Conservation (phyloP, 1,284 basidiomycete species). For the Naganishia sp. region DNA sequence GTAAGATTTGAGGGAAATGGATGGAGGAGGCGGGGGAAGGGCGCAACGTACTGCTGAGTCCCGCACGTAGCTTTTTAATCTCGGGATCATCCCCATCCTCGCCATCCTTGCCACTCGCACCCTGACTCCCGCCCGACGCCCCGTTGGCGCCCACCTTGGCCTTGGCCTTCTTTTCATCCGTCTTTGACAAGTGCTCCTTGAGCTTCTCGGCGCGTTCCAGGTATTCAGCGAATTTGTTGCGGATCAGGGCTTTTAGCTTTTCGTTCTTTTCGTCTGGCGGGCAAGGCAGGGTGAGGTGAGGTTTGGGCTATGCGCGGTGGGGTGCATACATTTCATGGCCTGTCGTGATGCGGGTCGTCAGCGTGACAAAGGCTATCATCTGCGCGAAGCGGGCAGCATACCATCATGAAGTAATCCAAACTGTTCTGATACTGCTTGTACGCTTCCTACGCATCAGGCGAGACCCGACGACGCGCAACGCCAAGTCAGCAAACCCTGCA, state of each 20-base stretch:
- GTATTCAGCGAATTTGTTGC: slow-evolving; percentile 88
- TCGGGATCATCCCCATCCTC: slow-evolving; percentile 78
- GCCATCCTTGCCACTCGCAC: slow-evolving; percentile 61
- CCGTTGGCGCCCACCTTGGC: slow-evolving; percentile 77
- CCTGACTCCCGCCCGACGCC: slow-evolving; percentile 61
- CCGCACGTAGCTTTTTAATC: slow-evolving; percentile 89
- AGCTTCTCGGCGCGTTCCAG: slow-evolving; percentile 88
- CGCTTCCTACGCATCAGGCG: slow-evolving; percentile 62
- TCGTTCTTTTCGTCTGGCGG: slow-evolving; percentile 90
- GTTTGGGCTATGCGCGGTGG: slow-evolving; percentile 1
- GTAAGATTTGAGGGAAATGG: neutral
- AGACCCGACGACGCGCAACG: neutral
- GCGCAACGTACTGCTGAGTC: slow-evolving; percentile 63
- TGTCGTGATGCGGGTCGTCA: slow-evolving; percentile 26
- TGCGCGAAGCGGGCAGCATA: slow-evolving; percentile 41
- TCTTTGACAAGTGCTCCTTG: slow-evolving; percentile 74
- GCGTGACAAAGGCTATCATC: no score
- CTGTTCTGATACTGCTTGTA: slow-evolving; percentile 94
- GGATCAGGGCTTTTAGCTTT: slow-evolving; percentile 84
- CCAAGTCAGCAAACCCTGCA: neutral
- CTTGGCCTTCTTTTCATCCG: slow-evolving; percentile 69
- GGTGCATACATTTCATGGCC: slow-evolving; percentile 64
- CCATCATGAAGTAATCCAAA: slow-evolving; percentile 97
- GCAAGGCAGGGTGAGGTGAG: neutral
- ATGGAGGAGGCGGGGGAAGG: neutral